phyloP scores from a whole-genome alignment of 805 yeast species.

The Cyberlindnera subsufficiens region DNA sequence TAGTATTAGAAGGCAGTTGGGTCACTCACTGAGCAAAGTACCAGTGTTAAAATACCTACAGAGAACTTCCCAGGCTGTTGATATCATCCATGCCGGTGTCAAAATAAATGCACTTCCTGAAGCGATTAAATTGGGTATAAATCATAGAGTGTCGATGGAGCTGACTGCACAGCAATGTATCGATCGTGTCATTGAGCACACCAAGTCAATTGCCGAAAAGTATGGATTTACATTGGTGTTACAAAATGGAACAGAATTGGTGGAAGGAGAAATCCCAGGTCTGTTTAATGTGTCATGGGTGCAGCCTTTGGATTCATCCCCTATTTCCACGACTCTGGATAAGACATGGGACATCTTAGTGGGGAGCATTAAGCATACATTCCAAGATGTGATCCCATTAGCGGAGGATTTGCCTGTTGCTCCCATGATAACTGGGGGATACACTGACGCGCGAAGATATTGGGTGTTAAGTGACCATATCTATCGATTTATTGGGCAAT shows the following conservation, averaged over 20 bases:
- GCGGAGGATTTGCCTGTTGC: slow-evolving; percentile 30
- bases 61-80: slow-evolving; percentile 44
- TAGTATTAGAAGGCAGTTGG: slow-evolving; percentile 30
- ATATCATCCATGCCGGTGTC: slow-evolving; percentile 55
- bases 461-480: slow-evolving; percentile 59
- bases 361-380: slow-evolving; percentile 50
- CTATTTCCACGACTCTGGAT: slow-evolving; percentile 26
- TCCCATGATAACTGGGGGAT: slow-evolving; percentile 60
- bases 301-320: slow-evolving; percentile 10
- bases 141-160: slow-evolving; percentile 52
- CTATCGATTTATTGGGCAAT: slow-evolving; percentile 43
- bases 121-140: slow-evolving; percentile 37
- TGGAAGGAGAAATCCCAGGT: slow-evolving; percentile 38
- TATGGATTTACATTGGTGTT: slow-evolving; percentile 26
- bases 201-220: slow-evolving; percentile 5
- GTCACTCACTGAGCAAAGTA: slow-evolving; percentile 15
- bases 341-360: slow-evolving; percentile 50
- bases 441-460: slow-evolving; percentile 65
- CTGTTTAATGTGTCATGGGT: slow-evolving; percentile 35
- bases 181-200: slow-evolving; percentile 3
- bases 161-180: slow-evolving; percentile 2
- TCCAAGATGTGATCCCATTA: slow-evolving; percentile 32
- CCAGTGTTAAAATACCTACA: slow-evolving; percentile 32
- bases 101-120: slow-evolving; percentile 79
- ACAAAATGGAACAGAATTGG: slow-evolving; percentile 3